A percentile compares a stretch with the other conserved stretches of the same genome.
phyloP scores from a whole-genome alignment of 768 basidiomycete species.

The Boletales sp. region DNA sequence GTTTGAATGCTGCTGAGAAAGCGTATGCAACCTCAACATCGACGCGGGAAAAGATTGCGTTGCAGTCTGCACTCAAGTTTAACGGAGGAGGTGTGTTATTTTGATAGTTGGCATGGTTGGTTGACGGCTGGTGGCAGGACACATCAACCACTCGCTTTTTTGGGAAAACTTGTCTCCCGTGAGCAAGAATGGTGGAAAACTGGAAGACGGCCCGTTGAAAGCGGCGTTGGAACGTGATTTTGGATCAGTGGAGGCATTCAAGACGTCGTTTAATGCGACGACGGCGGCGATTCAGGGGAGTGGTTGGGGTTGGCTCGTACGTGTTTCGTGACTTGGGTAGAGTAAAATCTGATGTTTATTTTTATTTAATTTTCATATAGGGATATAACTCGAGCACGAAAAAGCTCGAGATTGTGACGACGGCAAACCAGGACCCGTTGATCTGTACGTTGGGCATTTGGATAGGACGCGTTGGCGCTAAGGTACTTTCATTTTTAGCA shows the following conservation, averaged over 20 bases:
- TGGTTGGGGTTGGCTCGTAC: slow-evolving; percentile 97
- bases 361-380: slow-evolving; percentile 32
- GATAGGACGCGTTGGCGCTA: not conserved
- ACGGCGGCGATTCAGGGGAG: slow-evolving; percentile 95
- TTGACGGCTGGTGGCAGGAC: slow-evolving; percentile 43
- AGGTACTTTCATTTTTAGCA: slow-evolving; percentile 38
- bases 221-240: slow-evolving; percentile 77
- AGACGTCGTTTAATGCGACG: slow-evolving; percentile 79
- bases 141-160: slow-evolving; percentile 95
- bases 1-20: slow-evolving; percentile 90
- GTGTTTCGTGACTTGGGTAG: slow-evolving; percentile 16
- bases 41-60: slow-evolving; percentile 71
- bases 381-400: slow-evolving; percentile 64
- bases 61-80: slow-evolving; percentile 93
- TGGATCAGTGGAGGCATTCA: slow-evolving; percentile 82
- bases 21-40: slow-evolving; percentile 64
- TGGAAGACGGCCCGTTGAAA: slow-evolving; percentile 67
- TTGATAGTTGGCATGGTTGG: not conserved
- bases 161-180: slow-evolving; percentile 95
- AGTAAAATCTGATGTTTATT: not conserved
- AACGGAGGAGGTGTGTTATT: slow-evolving; percentile 79
- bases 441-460: slow-evolving; percentile 38
- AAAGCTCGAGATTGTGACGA: slow-evolving; percentile 88
- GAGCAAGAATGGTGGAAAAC: slow-evolving; percentile 57
- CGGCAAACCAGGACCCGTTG: slow-evolving; percentile 94